Conservation (phyloP, 2,329 filamentous ascomycete genomes). For the Monosporascus cannonballus region DNA sequence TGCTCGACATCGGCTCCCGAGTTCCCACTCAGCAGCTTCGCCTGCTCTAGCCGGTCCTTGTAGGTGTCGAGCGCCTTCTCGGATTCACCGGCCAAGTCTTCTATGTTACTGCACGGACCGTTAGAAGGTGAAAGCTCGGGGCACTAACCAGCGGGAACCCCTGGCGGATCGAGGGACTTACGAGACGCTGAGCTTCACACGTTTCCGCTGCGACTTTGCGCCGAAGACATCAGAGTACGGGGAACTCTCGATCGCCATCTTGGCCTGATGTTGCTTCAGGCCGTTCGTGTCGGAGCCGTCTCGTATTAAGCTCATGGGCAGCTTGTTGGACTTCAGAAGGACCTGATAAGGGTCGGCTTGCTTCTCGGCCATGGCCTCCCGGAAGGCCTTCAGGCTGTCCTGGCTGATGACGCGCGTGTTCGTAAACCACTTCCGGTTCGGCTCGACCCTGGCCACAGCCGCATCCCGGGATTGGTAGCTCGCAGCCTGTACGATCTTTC, state of each 20-base stretch:
- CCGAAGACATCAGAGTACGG: conserved; percentile 89
- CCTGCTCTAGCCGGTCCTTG: conserved; percentile 72
- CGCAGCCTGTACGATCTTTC: conserved; percentile 79
- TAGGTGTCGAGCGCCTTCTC: conserved; percentile 78
- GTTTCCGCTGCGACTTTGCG: conserved; percentile 86
- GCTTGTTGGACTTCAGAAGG: conserved; percentile 93
- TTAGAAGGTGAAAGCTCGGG: not conserved
- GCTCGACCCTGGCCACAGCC: conserved; percentile 83
- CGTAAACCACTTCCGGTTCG: conserved; percentile 96
- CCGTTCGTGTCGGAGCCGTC: conserved; percentile 75
- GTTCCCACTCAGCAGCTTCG: conserved; percentile 66
- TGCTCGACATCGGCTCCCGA: conserved; percentile 48
- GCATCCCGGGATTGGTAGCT: conserved; percentile 76
- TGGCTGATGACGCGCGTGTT: conserved; percentile 89
- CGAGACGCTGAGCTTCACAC: conserved; percentile 77
- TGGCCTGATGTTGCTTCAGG: conserved; percentile 85
- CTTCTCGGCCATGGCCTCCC: conserved; percentile 86
- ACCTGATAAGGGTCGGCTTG: conserved; percentile 88
- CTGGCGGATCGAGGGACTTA: not conserved
- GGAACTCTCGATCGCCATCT: conserved; percentile 83
- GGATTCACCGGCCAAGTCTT: conserved; percentile 74
- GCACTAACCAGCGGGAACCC: not conserved
- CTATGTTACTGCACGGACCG: conserved; percentile 53
- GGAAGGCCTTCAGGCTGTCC: conserved; percentile 79
- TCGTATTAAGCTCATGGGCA: conserved; percentile 89